Conservation (phyloP, 805 yeast species). For the Yamadazyma insecticola region DNA sequence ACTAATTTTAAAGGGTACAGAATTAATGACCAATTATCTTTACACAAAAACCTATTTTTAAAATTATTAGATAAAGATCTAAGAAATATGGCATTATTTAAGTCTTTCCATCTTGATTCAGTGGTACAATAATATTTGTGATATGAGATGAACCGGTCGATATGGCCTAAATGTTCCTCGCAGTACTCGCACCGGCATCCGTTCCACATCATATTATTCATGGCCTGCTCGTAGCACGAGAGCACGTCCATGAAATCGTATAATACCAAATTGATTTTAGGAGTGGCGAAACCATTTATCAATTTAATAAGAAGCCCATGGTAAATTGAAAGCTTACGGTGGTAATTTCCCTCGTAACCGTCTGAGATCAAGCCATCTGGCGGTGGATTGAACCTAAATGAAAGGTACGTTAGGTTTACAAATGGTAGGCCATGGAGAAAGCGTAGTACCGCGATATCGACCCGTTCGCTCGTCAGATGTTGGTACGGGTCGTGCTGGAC, state of each 20-base stretch:
- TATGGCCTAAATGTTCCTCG: conserved; percentile 39
- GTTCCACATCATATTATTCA: conserved; percentile 71
- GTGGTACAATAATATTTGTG: conserved; percentile 55
- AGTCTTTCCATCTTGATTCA: conserved; percentile 49
- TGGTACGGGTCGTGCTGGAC: conserved; percentile 8
- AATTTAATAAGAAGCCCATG: conserved; percentile 27
- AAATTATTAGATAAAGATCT: conserved; percentile 42
- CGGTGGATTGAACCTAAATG: conserved; percentile 59
- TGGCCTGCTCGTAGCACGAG: conserved; percentile 65
- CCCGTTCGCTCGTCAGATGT: conserved; percentile 32
- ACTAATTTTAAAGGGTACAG: conserved; percentile 1
- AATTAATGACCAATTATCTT: conserved; percentile 9
- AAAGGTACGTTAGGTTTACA: conserved; percentile 30
- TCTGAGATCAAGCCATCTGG: conserved; percentile 52
- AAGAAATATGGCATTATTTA: conserved; percentile 55
- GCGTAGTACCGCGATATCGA: conserved; percentile 35
- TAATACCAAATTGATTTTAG: conserved; percentile 39
- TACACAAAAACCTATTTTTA: conserved; percentile 2
- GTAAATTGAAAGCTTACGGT: conserved; percentile 52
- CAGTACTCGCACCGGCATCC: conserved; percentile 69
- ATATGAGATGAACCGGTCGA: conserved; percentile 59
- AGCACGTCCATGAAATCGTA: conserved; percentile 59
- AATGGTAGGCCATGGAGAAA: conserved; percentile 3
- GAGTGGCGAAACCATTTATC: conserved; percentile 2
- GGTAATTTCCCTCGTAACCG: conserved; percentile 71